Evolutionary conservation across 2,329 filamentous ascomycete species (phyloP).

Genomic region (Pseudogymnoascus destructans): DNA sequence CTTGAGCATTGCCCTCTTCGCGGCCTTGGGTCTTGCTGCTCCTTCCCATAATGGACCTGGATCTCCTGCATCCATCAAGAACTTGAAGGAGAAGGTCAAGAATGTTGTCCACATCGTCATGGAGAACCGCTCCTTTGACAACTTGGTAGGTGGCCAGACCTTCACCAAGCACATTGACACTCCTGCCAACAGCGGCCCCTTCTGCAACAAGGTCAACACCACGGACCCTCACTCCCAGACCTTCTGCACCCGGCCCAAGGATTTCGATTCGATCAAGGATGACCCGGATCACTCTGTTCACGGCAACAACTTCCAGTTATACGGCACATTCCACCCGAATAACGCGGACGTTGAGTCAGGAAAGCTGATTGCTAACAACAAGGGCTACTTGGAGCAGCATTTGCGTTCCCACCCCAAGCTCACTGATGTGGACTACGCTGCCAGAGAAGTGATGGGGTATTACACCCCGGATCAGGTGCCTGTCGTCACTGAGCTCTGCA

Average conservation of each 20-base stretch:
- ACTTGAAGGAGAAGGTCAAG: conserved; percentile 32
- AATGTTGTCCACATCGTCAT: conserved; percentile 35
- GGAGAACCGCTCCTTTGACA: conserved; percentile 31
- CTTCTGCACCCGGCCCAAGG: conserved; percentile 6
- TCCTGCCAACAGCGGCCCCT: conserved; percentile 27
- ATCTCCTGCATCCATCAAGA: conserved; percentile 24
- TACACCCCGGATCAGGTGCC: conserved; percentile 31
- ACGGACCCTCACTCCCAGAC: conserved; percentile 10
- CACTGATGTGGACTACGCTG: conserved; percentile 27
- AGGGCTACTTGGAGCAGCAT: conserved; percentile 33
- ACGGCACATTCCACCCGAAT: conserved; percentile 27
- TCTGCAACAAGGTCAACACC: conserved; percentile 28
- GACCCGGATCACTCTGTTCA: conserved; percentile 33
- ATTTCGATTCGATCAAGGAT: conserved; percentile 15
- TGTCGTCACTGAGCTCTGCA: conserved; percentile 29
- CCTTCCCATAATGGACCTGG: conserved; percentile 15
- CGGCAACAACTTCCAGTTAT: conserved; percentile 26
- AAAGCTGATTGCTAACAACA: conserved; percentile 23
- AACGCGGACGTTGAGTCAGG: conserved; percentile 16
- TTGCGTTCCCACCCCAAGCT: conserved; percentile 26
- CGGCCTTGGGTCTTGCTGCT: not conserved
- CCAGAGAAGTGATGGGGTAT: conserved; percentile 31
- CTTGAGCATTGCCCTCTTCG: not conserved
- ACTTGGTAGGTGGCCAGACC: conserved; percentile 29
- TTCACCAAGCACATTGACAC: conserved; percentile 29